Evolutionary conservation across 208 protist species (phyloP).

Genomic region (Angomonas ambiguus): DNA sequence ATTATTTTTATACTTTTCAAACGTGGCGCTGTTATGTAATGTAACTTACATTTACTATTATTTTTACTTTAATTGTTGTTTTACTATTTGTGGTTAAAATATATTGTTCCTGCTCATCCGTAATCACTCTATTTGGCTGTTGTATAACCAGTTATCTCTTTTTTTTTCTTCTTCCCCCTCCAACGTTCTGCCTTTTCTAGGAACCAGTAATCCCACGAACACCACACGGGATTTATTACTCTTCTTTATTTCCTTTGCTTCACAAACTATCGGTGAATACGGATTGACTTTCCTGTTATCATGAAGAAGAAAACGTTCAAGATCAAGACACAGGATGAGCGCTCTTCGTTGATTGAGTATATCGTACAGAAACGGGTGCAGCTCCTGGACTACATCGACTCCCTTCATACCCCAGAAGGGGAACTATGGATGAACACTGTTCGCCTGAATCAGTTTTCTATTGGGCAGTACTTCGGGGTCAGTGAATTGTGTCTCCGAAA

Average conservation of each 20-base stretch:
- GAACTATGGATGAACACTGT: slow-evolving; percentile 77
- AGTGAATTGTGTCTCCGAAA: not conserved
- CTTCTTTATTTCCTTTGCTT: too few species aligned
- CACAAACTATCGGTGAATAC: too few species aligned
- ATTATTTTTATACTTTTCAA: too few species aligned
- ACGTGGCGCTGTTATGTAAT: too few species aligned
- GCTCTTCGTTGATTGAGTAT: slow-evolving; percentile 57
- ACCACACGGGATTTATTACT: too few species aligned
- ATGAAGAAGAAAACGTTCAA: slow-evolving; percentile 49
- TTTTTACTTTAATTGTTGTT: not conserved
- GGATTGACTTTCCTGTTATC: not conserved
- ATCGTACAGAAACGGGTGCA: slow-evolving; percentile 61
- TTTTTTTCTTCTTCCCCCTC: slow-evolving; percentile 9
- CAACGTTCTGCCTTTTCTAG: too few species aligned
- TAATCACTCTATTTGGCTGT: too few species aligned
- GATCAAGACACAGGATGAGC: slow-evolving; percentile 37
- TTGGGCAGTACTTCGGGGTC: slow-evolving; percentile 16
- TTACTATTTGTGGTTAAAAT: too few species aligned
- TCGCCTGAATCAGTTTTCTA: slow-evolving; percentile 28
- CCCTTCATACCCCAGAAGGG: slow-evolving; percentile 51
- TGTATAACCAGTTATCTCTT: too few species aligned
- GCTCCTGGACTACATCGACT: slow-evolving; percentile 60
- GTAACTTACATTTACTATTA: too few species aligned
- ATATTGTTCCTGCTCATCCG: too few species aligned
- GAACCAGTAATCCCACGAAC: too few species aligned